Percentiles rank a stretch among this genome's conserved stretches.
phyloP scores from a whole-genome alignment of 495 filamentous ascomycete genomes.

The Stereocaulon alpinum region DNA sequence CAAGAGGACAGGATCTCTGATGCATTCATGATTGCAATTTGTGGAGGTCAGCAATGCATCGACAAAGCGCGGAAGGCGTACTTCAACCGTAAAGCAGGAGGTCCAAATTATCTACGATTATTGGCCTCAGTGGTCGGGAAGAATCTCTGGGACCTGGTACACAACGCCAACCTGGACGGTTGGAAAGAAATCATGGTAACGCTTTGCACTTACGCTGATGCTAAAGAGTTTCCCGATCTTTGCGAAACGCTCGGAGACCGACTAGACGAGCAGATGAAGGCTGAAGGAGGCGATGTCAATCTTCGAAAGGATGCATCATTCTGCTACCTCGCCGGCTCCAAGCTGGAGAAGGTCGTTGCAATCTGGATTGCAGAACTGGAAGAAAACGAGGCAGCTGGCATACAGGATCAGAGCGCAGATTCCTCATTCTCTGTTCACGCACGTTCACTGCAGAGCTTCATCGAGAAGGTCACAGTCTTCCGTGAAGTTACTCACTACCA shows the following conservation, averaged over 20 bases:
- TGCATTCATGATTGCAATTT: constrained; percentile 97
- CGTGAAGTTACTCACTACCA: constrained; percentile 85
- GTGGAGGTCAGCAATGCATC: constrained; percentile 84
- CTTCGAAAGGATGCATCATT: constrained; percentile 81
- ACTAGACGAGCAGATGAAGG: constrained; percentile 57
- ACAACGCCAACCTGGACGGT: constrained; percentile 83
- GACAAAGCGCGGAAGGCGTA: constrained; percentile 91
- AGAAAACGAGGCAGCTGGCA: constrained; percentile 64
- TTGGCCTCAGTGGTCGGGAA: constrained; percentile 88
- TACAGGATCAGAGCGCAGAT: constrained; percentile 55
- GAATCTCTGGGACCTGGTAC: constrained; percentile 95
- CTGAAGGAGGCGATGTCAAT: constrained; percentile 37
- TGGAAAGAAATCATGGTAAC: constrained; percentile 98
- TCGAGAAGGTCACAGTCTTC: constrained; percentile 98
- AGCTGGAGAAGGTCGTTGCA: constrained; percentile 87
- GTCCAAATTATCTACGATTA: constrained; percentile 85
- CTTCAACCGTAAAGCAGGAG: constrained; percentile 67
- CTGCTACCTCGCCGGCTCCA: constrained; percentile 90
- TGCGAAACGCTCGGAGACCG: constrained; percentile 93
- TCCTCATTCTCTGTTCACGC: constrained; percentile 89
- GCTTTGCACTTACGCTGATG: constrained; percentile 86
- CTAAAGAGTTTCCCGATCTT: constrained; percentile 87
- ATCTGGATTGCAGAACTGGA: constrained; percentile 89
- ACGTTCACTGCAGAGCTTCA: constrained; percentile 76
- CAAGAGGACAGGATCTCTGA: constrained; percentile 85